A percentile compares a stretch with the other conserved stretches of the same genome.
These are phyloP conservation scores for Sordariomycetes sp. DNA, from an alignment of 2,329 filamentous ascomycete genomes.

Conservation along the genomic window DNA sequence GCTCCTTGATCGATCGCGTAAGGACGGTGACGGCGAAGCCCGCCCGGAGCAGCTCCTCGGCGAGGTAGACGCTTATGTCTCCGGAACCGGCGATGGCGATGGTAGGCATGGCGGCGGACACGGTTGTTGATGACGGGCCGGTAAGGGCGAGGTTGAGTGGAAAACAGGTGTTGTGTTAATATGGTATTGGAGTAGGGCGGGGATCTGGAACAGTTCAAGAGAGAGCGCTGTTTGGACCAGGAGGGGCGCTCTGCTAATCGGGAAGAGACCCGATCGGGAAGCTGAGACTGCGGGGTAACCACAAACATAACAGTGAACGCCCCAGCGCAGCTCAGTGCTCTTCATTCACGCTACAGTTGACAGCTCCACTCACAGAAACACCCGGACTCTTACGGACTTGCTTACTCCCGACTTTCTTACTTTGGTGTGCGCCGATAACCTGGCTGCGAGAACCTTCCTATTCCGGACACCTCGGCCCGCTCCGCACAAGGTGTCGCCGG, in stretches of 20 bases:
- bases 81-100: conserved; percentile 10
- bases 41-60: conserved; percentile 6
- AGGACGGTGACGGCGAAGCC: conserved; percentile 8
- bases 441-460: no score
- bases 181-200: background rate
- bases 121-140: background rate
- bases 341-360: background rate
- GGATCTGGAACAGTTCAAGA: no score
- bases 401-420: no score
- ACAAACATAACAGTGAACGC: background rate
- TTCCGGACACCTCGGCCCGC: no score
- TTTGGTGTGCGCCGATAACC: no score
- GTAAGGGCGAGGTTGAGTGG: background rate
- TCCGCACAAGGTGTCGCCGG: no score
- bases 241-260: background rate
- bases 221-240: background rate
- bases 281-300: background rate
- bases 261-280: background rate
- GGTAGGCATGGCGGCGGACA: background rate
- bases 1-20: conserved; percentile 6
- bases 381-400: no score
- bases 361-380: background rate
- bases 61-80: conserved; percentile 8
- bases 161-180: background rate
- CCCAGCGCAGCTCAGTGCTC: background rate